Conservation (phyloP, 441 rosid species). For the Mallotus japonicus region DNA sequence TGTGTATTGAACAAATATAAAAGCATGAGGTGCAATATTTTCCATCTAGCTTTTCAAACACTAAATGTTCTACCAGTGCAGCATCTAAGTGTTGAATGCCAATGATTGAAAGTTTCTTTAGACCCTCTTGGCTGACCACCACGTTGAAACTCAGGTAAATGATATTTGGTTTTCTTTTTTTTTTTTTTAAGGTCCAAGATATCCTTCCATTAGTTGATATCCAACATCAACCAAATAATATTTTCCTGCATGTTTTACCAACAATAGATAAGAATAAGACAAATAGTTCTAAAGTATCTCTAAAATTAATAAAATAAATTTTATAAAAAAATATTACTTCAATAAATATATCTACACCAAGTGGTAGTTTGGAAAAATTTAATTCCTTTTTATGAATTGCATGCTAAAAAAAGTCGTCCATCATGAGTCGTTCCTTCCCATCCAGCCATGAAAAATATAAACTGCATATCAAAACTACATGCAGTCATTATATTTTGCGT, state of each 20-base stretch:
- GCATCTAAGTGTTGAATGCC: too few species aligned
- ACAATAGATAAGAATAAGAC: too few species aligned
- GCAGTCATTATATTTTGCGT: not conserved
- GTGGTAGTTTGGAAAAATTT: not conserved
- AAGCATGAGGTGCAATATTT: too few species aligned
- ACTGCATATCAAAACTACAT: too few species aligned
- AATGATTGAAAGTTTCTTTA: not conserved
- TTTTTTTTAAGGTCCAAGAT: not conserved
- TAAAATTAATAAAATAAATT: too few species aligned
- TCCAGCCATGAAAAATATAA: not conserved
- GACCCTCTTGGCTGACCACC: not conserved
- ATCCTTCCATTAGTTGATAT: not conserved
- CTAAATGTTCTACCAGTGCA: too few species aligned
- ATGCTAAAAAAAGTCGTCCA: not conserved
- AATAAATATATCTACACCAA: too few species aligned
- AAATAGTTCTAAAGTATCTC: too few species aligned
- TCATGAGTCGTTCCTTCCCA: slow-evolving; percentile 1
- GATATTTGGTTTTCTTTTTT: not conserved
- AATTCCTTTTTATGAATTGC: not conserved
- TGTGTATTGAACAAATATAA: too few species aligned
- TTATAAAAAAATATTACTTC: too few species aligned
- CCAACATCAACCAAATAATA: not conserved
- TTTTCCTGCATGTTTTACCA: too few species aligned
- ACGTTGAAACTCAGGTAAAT: not conserved
- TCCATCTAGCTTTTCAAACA: too few species aligned